Evolutionary conservation across 2,329 filamentous ascomycete species (phyloP).

Genomic region (Polytolypa hystricis): DNA sequence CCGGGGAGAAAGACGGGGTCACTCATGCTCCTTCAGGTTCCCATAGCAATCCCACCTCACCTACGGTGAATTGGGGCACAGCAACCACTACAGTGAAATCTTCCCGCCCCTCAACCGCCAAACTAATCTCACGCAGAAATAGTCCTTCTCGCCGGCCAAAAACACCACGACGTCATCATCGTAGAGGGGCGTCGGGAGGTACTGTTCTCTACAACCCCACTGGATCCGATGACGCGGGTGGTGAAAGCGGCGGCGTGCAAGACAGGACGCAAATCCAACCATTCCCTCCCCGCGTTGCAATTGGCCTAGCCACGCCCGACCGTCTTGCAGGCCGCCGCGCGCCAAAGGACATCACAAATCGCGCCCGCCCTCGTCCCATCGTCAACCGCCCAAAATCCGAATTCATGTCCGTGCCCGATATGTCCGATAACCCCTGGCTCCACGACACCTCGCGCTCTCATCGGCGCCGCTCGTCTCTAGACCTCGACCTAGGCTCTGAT

Average conservation of each 20-base stretch:
- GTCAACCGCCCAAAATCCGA: conserved; percentile 38
- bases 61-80: conserved; percentile 15
- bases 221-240: conserved; percentile 11
- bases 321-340: no score
- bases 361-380: conserved; percentile 45
- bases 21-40: neutral
- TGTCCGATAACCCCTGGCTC: conserved; percentile 43
- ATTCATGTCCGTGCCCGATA: conserved; percentile 47
- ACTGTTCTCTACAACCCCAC: conserved; percentile 77
- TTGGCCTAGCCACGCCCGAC: no score
- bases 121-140: conserved; percentile 24
- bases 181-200: conserved; percentile 64
- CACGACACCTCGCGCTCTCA: conserved; percentile 26
- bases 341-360: conserved; percentile 22
- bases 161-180: conserved; percentile 43
- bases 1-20: conserved; percentile 13
- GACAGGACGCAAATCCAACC: no score
- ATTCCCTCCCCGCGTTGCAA: no score
- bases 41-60: neutral
- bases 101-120: conserved; percentile 34
- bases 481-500: conserved; percentile 65
- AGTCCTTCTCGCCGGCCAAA: conserved; percentile 26
- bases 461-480: conserved; percentile 50
- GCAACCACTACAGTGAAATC: conserved; percentile 24
- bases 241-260: neutral